Conservation (phyloP, 2,329 filamentous ascomycete genomes). For the Aschersonia sp. region DNA sequence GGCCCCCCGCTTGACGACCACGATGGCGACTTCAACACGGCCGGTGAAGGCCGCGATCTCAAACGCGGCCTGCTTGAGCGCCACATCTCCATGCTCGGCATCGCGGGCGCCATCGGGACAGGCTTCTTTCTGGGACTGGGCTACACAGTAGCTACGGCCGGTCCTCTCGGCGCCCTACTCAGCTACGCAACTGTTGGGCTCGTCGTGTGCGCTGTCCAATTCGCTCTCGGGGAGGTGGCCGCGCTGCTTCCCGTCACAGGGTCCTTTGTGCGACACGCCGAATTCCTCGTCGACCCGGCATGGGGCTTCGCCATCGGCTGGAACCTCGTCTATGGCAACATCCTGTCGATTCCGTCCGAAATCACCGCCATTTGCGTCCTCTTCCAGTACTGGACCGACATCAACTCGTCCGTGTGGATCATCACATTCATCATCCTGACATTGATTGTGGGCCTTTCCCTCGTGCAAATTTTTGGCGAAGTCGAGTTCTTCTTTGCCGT, state of each 20-base stretch:
- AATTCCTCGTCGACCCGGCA: constrained; percentile 46
- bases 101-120: constrained; percentile 46
- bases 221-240: constrained; percentile 44
- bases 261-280: constrained; percentile 44
- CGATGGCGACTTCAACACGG: constrained; percentile 30
- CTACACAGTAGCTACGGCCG: constrained; percentile 34
- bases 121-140: constrained; percentile 47
- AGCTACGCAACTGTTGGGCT: constrained; percentile 41
- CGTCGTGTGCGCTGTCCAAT: constrained; percentile 42
- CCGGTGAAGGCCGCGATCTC: constrained; percentile 33
- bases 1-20: constrained; percentile 3
- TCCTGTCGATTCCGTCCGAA: constrained; percentile 41
- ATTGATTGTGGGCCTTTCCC: constrained; percentile 41
- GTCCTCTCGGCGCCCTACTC: constrained; percentile 31
- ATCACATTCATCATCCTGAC: constrained; percentile 32
- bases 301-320: constrained; percentile 40
- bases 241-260: constrained; percentile 48
- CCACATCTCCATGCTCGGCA: constrained; percentile 48
- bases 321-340: constrained; percentile 40
- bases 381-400: constrained; percentile 48
- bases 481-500: constrained; percentile 37
- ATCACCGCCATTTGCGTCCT: constrained; percentile 48
- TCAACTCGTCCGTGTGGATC: constrained; percentile 37
- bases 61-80: constrained; percentile 20
- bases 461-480: constrained; percentile 46